Evolutionary conservation across 148 eudicot genomes (phyloP).

Genomic region (Limonium bicolor): DNA sequence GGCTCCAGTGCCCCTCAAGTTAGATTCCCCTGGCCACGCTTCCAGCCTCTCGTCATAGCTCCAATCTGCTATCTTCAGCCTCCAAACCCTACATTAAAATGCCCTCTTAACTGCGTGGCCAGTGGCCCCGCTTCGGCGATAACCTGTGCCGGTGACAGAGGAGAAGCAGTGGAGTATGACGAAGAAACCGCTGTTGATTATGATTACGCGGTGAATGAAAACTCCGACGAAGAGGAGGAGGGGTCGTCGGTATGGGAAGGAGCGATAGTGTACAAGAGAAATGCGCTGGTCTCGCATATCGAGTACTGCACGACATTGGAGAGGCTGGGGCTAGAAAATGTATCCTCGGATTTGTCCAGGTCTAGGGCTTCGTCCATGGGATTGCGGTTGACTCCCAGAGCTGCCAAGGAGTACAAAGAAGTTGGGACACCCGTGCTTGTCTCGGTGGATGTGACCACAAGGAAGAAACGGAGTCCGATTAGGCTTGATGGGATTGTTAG

Average conservation of each 20-base stretch:
- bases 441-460: constrained; percentile 59
- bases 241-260: constrained; percentile 80
- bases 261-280: constrained; percentile 62
- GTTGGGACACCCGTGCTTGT: constrained; percentile 82
- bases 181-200: no score
- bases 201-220: no score
- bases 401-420: constrained; percentile 50
- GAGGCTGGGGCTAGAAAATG: constrained; percentile 55
- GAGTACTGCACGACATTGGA: constrained; percentile 88
- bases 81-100: no score
- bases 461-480: constrained; percentile 40
- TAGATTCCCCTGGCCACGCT: no score
- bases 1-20: no score
- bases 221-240: constrained; percentile 18
- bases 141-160: no score
- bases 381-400: constrained; percentile 55
- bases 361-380: constrained; percentile 72
- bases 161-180: no score
- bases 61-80: no score
- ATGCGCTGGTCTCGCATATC: constrained; percentile 43
- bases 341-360: constrained; percentile 53
- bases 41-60: no score
- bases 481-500: constrained; percentile 81
- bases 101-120: no score
- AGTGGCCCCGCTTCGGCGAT: no score